Conservation (phyloP, 1,139 yeast genomes). For the Candida pseudocylindracea region DNA sequence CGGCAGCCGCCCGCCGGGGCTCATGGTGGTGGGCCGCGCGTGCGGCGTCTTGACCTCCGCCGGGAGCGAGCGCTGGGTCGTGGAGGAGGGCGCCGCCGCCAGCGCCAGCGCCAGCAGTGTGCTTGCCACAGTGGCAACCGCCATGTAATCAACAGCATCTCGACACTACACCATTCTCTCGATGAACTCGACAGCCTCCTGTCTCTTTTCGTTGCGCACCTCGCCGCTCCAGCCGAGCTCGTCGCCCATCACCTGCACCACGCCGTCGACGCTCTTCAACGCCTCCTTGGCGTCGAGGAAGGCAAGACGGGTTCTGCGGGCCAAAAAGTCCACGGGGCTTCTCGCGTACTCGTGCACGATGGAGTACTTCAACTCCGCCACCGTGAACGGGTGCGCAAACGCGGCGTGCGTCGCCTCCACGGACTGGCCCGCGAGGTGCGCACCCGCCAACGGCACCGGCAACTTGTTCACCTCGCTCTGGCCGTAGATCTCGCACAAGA, state of each 20-base stretch:
- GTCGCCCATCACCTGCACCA: constrained; percentile 64
- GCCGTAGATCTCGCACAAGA: constrained; percentile 44
- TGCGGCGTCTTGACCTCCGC: constrained; percentile 29
- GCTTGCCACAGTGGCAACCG: no score
- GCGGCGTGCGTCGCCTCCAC: constrained; percentile 17
- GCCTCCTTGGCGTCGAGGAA: constrained; percentile 83
- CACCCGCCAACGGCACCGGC: constrained; percentile 37
- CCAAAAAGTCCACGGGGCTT: constrained; percentile 76
- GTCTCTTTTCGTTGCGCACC: no score
- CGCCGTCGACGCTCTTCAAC: constrained; percentile 58
- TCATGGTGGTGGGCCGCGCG: constrained; percentile 63
- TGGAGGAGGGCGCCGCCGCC: no score
- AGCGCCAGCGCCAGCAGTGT: no score
- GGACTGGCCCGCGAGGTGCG: constrained; percentile 1
- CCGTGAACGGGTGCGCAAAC: constrained; percentile 73
- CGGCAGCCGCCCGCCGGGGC: constrained; percentile 89
- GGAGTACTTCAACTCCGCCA: constrained; percentile 77
- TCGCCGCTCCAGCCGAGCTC: constrained; percentile 41
- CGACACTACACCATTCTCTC: no score
- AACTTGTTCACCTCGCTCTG: constrained; percentile 29
- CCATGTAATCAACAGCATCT: no score
- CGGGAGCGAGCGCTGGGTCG: no score
- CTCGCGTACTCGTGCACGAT: constrained; percentile 69
- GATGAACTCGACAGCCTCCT: no score
- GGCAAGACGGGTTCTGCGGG: constrained; percentile 87